A percentile compares a stretch with the other conserved stretches of the same genome.
These are phyloP conservation scores for Picea engelmannii DNA, from an alignment of 83 land plant genomes.

Conservation along the genomic window DNA sequence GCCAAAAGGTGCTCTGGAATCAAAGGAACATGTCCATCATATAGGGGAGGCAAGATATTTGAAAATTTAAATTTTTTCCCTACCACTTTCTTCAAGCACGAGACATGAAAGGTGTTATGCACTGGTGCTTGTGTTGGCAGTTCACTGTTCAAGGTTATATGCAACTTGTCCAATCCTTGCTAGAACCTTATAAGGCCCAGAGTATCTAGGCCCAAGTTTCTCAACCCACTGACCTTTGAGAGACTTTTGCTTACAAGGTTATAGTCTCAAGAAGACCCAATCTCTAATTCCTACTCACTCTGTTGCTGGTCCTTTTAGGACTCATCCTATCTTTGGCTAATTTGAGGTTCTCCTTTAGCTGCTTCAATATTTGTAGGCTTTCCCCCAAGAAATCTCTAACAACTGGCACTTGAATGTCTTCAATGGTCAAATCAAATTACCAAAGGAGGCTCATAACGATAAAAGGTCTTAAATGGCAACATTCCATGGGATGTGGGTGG, in stretches of 20 bases:
- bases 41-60: not conserved
- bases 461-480: not conserved
- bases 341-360: not conserved
- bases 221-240: not conserved
- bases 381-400: not conserved
- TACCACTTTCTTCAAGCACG: not conserved
- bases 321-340: not conserved
- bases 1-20: not conserved
- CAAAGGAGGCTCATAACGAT: not conserved
- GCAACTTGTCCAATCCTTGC: too few relatives aligned
- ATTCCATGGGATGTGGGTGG: not conserved
- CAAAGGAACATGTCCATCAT: not conserved
- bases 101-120: not conserved
- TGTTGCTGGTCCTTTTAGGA: not conserved
- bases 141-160: not conserved
- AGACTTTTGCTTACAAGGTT: not conserved
- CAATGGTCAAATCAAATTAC: not conserved
- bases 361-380: not conserved
- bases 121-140: not conserved
- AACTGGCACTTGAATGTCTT: not conserved
- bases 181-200: not conserved
- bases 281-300: not conserved
- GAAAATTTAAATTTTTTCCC: not conserved
- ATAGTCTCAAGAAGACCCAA: not conserved
- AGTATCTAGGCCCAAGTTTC: not conserved